Conservation (phyloP, 2,329 filamentous ascomycete species). For the Teratosphaeriaceae sp. region DNA sequence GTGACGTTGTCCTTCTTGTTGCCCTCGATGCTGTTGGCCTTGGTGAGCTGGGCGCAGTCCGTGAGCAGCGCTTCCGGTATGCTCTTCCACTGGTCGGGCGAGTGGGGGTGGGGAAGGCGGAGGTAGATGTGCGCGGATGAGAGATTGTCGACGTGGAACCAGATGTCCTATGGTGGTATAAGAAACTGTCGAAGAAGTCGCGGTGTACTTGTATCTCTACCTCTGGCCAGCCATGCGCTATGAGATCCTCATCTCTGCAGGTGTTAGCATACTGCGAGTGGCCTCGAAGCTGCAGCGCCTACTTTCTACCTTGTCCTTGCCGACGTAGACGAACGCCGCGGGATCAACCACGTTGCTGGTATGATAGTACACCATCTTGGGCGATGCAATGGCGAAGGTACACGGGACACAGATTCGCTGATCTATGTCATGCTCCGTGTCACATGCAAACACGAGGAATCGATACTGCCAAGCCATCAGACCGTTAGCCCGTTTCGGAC, state of each 20-base stretch:
- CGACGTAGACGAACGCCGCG: constrained; percentile 84
- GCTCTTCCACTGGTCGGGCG: constrained; percentile 68
- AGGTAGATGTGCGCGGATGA: constrained; percentile 96
- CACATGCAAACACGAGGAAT: no score
- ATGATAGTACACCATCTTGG: constrained; percentile 90
- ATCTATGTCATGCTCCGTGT: no score
- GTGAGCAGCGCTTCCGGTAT: constrained; percentile 68
- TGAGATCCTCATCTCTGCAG: constrained; percentile 81
- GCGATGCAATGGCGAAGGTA: not conserved
- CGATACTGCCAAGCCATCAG: no score
- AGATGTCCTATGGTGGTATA: constrained; percentile 57
- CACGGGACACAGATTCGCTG: not conserved
- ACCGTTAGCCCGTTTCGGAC: not conserved
- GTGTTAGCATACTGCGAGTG: constrained; percentile 22
- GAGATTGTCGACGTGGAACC: constrained; percentile 98
- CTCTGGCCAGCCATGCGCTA: constrained; percentile 87
- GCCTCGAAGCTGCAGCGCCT: constrained; percentile 29
- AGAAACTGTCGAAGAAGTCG: not conserved
- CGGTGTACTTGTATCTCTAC: not conserved
- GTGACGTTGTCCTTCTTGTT: constrained; percentile 99
- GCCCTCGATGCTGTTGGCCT: constrained; percentile 97
- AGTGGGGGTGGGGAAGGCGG: constrained; percentile 59
- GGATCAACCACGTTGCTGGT: constrained; percentile 78
- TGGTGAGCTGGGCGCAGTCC: constrained; percentile 95
- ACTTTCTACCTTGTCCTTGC: constrained; percentile 99